A percentile compares a stretch with the other conserved stretches of the same genome.
These are phyloP conservation scores for Fragilaria crotonensis DNA, from an alignment of 108 stramenopile species.

Conservation along the genomic window DNA sequence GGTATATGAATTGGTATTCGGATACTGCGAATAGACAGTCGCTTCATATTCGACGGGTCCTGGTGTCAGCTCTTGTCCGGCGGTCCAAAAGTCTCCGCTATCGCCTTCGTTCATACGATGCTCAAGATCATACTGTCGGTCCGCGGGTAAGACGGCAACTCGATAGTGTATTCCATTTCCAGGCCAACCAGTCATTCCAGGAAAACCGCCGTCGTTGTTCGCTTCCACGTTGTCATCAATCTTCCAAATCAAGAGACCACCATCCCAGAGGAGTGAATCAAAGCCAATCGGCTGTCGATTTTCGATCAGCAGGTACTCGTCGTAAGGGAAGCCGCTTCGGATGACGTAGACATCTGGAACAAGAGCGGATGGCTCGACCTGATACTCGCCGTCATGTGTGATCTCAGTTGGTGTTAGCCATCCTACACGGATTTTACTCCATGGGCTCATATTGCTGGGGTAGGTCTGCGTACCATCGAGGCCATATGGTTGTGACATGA, in stretches of 20 bases:
- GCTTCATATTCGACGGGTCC: constrained; percentile 1
- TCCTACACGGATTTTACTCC: constrained; percentile 39
- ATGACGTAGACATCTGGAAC: constrained; percentile 39
- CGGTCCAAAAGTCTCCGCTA: constrained; percentile 13
- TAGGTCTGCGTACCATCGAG: background rate
- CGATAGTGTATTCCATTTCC: constrained; percentile 45
- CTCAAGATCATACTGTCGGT: constrained; percentile 53
- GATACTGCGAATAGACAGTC: background rate
- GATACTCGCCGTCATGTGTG: constrained; percentile 31
- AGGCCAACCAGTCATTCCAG: constrained; percentile 45
- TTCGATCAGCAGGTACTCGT: constrained; percentile 70
- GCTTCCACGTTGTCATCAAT: constrained; percentile 39
- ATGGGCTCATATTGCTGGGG: constrained; percentile 42
- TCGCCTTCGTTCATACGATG: constrained; percentile 35
- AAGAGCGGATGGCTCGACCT: constrained; percentile 27
- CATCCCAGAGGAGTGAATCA: constrained; percentile 31
- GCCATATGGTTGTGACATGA: constrained; percentile 22
- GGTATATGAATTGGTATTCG: constrained; percentile 47
- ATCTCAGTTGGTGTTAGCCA: constrained; percentile 41
- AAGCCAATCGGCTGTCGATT: constrained; percentile 59
- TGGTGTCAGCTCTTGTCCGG: constrained; percentile 4
- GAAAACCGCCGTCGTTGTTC: constrained; percentile 35
- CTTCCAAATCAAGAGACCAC: constrained; percentile 60
- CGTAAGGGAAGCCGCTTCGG: constrained; percentile 17
- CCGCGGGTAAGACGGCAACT: constrained; percentile 55